These are phyloP conservation scores for Ceriops tagal DNA, from an alignment of 345 rosid genomes.

Conservation along the genomic window DNA sequence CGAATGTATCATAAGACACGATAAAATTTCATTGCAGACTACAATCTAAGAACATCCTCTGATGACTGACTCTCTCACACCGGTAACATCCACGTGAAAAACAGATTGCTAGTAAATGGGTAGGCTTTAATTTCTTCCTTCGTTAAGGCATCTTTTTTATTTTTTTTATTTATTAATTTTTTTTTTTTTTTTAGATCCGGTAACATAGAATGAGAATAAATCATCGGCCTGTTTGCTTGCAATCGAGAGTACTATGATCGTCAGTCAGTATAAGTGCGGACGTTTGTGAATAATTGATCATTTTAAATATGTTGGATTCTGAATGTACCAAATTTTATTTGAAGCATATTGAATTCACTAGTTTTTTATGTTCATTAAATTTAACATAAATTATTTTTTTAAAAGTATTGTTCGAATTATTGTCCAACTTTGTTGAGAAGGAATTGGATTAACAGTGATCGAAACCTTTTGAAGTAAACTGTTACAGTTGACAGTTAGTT, in stretches of 20 bases:
- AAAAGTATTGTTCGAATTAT: too few relatives aligned
- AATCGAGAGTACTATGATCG: not conserved
- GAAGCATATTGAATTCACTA: too few relatives aligned
- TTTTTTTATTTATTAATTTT: not conserved
- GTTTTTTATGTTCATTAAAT: too few relatives aligned
- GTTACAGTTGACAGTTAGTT: too few relatives aligned
- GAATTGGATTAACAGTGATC: too few relatives aligned
- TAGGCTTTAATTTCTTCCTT: not conserved
- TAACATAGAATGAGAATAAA: slow-evolving; percentile 15
- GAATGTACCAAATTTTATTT: too few relatives aligned
- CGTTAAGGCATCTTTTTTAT: not conserved
- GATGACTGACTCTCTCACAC: not conserved
- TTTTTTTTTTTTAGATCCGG: not conserved
- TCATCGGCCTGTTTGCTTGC: not conserved
- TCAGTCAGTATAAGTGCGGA: not conserved
- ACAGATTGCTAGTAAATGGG: slow-evolving; percentile 2
- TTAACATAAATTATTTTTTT: too few relatives aligned
- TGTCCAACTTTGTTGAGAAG: too few relatives aligned
- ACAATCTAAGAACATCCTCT: not conserved
- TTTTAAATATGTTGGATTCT: too few relatives aligned
- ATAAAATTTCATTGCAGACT: slow-evolving; percentile 1
- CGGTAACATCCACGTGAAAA: not conserved
- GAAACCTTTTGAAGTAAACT: too few relatives aligned
- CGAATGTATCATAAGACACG: not conserved
- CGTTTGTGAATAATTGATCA: not conserved